Conservation (phyloP, 768 basidiomycete species). For the Butyriboletus loyo region DNA sequence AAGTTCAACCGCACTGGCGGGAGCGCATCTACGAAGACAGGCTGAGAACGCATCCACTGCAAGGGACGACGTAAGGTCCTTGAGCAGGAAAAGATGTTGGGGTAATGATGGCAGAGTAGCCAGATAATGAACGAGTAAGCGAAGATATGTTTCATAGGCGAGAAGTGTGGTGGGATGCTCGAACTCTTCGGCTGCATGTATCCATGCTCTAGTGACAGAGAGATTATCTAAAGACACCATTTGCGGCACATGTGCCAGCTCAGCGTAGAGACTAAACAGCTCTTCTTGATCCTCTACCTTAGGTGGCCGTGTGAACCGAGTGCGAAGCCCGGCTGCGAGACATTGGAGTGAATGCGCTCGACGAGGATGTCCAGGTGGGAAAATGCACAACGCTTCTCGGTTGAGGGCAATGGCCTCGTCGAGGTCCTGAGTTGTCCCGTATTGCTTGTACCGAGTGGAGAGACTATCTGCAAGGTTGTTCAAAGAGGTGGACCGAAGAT, state of each 20-base stretch:
- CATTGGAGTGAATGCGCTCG: too few species aligned
- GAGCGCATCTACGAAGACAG: slow-evolving; percentile 5
- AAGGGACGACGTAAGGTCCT: neutral
- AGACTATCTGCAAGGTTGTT: neutral
- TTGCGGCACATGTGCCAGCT: neutral
- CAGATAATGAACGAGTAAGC: neutral
- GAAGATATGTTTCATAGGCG: neutral
- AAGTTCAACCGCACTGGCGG: slow-evolving; percentile 27
- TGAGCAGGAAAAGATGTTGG: neutral
- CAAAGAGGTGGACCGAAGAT: neutral
- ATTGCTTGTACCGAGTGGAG: too few species aligned
- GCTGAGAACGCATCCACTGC: neutral
- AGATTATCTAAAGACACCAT: neutral
- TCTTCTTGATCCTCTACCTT: neutral
- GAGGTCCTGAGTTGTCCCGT: too few species aligned
- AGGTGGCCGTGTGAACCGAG: neutral
- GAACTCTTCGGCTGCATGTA: neutral
- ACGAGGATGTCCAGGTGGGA: too few species aligned
- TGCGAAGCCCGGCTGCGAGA: too few species aligned
- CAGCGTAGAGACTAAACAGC: neutral
- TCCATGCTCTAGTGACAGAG: neutral
- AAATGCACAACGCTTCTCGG: too few species aligned
- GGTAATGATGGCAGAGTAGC: neutral
- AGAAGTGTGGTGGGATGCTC: slow-evolving; percentile 4
- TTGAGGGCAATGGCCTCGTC: too few species aligned